Conservation (phyloP, 2,329 filamentous ascomycete species). For the Alternaria triticina region DNA sequence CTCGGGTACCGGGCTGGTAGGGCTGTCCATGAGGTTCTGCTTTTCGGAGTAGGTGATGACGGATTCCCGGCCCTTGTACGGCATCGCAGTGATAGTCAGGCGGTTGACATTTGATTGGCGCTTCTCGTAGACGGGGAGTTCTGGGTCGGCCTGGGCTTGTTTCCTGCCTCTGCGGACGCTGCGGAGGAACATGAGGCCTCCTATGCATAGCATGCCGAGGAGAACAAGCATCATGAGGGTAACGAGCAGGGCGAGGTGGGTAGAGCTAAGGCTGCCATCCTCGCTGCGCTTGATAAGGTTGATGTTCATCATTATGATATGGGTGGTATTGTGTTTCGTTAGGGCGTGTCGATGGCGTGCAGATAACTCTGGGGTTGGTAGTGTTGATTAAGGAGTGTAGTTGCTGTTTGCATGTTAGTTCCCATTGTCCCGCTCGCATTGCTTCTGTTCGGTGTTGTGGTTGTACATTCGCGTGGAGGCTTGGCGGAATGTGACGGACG, state of each 20-base stretch:
- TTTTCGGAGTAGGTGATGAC: conserved; percentile 82
- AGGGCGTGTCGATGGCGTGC: conserved; percentile 30
- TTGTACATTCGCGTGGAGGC: conserved; percentile 3
- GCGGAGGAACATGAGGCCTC: conserved; percentile 74
- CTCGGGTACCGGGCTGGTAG: conserved; percentile 82
- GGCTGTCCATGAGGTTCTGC: conserved; percentile 77
- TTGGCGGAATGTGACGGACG: conserved; percentile 26
- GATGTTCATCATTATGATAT: conserved; percentile 51
- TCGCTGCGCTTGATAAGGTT: conserved; percentile 58
- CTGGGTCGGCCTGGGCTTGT: conserved; percentile 55
- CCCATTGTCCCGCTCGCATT: conserved; percentile 1
- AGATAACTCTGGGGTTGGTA: conserved; percentile 16
- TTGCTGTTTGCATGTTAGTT: conserved; percentile 34
- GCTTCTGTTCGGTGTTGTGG: conserved; percentile 21
- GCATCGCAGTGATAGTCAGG: conserved; percentile 59
- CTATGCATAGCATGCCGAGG: conserved; percentile 71
- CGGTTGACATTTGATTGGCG: conserved; percentile 61
- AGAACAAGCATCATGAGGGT: conserved; percentile 79
- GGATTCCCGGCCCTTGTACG: conserved; percentile 64
- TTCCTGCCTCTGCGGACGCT: conserved; percentile 61
- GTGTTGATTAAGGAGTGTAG: conserved; percentile 36
- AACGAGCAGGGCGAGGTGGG: conserved; percentile 79
- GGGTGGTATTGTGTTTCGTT: conserved; percentile 22
- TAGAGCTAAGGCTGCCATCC: conserved; percentile 60
- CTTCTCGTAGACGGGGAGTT: conserved; percentile 73